These are phyloP conservation scores for Globisporangium middletonii DNA, from an alignment of 352 stramenopile species.

Conservation along the genomic window DNA sequence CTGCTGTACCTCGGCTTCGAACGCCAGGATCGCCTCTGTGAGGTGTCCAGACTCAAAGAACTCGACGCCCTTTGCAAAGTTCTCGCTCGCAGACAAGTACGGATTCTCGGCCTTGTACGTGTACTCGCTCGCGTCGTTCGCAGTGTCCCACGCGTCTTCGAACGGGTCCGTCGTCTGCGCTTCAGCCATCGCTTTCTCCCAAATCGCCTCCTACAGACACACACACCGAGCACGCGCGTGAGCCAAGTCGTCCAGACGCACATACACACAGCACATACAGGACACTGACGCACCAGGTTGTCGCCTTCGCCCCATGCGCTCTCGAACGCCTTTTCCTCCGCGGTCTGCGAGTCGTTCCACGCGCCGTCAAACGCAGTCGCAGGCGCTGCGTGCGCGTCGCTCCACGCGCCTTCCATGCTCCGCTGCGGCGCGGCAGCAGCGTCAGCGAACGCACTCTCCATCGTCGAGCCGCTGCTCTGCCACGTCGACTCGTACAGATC, in stretches of 20 bases:
- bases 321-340: slow-evolving; percentile 50
- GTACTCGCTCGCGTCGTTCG: slow-evolving; percentile 47
- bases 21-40: slow-evolving; percentile 90
- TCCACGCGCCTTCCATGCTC: slow-evolving; percentile 41
- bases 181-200: slow-evolving; percentile 75
- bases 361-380: slow-evolving; percentile 32
- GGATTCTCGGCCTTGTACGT: slow-evolving; percentile 75
- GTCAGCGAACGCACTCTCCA: slow-evolving; percentile 54
- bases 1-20: slow-evolving; percentile 94
- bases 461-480: slow-evolving; percentile 28
- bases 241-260: neutral
- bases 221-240: neutral
- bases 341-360: slow-evolving; percentile 41
- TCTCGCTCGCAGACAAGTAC: slow-evolving; percentile 53
- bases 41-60: slow-evolving; percentile 91
- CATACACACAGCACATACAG: too few species aligned
- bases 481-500: slow-evolving; percentile 57
- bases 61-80: slow-evolving; percentile 65
- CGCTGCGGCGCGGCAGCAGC: slow-evolving; percentile 17
- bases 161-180: slow-evolving; percentile 66
- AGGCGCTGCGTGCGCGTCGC: slow-evolving; percentile 19
- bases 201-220: slow-evolving; percentile 47
- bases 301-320: slow-evolving; percentile 52
- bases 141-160: slow-evolving; percentile 66
- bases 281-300: slow-evolving; percentile 31